Base-by-base conservation (phyloP, 495 filamentous ascomycete species). In the Aspergillus taichungensis region DNA sequence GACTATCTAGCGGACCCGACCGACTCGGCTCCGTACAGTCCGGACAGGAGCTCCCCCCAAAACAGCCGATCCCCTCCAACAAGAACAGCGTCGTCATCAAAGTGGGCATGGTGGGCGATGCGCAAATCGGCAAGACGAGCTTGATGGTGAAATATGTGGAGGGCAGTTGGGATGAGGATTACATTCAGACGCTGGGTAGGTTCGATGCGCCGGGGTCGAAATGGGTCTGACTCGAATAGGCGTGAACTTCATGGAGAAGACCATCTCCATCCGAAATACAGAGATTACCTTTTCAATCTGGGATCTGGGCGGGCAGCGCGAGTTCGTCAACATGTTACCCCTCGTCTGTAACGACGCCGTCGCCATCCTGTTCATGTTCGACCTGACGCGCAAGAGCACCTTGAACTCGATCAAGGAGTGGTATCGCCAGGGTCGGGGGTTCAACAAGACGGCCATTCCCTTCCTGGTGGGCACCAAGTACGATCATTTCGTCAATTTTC, bases 231-330 rank as follows among this genome's bases (percentile, higher is more conserved):
- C 18, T 24, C 18, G 18, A 24, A 24, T 4, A 85, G 83, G 83
- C 46, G 92, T 98, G 66, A 98, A 98, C 61, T 98, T 98, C 71
- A 98, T 98, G 92, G 92, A 98, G 65, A 98, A 98, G 71, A 98
- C 92, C 8, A 97, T 98, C 60, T 91, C 85, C 45, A 98, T 98
- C 63, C 88, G 92, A 44, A 97, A 97, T 64, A 98, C 92, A n/a
- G 92, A 98, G 63, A 97, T 98, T 56, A 98, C 92, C 30, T 98
- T 98, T 68, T 94, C 87, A 36, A 98, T 98, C 60, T 98, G 92
- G 92, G 92, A 98, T 75, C 72, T 98, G 31, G 92, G 92, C 55
- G 92, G 92, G 51, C 92, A 98, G 71, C 80, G 92, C 53, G 92
- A 98, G 66, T 98, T 98, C 50, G 92, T 98, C 61, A 98, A 98